Base-by-base conservation (phyloP, 495 filamentous ascomycete species). In the Podospora anserina region DNA sequence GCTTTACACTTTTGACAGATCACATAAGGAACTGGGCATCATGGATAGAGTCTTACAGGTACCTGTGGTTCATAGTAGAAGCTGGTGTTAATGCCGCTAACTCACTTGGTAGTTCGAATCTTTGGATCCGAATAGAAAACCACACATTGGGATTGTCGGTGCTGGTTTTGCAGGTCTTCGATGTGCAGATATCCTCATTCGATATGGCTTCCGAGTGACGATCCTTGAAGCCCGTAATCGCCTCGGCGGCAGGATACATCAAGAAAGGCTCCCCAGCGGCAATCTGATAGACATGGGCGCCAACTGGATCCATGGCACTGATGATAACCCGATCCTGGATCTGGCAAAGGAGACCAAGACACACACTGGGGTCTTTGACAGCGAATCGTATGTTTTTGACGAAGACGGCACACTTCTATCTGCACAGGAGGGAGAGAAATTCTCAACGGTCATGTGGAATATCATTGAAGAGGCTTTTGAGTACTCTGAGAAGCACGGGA, bases 261-360 rank as follows among this genome's bases (percentile, higher is more conserved):
- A 87, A 70, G 73, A 78, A 54, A 74, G 66, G n/a, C 74, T 86
- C 0, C 78, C 82, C 4, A 81, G 80, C 23, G 83, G 80, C 7
- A 81, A 84, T 19, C 68, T 83, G n/a, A 76, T 85, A 15, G 82
- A 84, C 71, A 90, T 92, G 23, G 94, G 94, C 5, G 89, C 94
- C 6, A 98, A 97, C 74, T 97, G 94, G 94, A 96, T 97, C 28
- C 94, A 98, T 77, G 95, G 95, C 49, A 90, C 91, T 0, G 84
- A 88, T 1, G 79, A 90, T 61, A 99, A 97, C 75, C 94, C 95
- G 5, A 94, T 99, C 56, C 77, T 91, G 64, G 85, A 90, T 44
- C 83, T 99, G 34, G 93, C 92, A 16, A 83, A 86, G 69, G 79
- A 88, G 72, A 92, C 90, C 0, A 78, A 84, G 3, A 92, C 91